Evolutionary conservation across 1,139 yeast genomes (phyloP).

Genomic region (Sugiyamaella sp.): DNA sequence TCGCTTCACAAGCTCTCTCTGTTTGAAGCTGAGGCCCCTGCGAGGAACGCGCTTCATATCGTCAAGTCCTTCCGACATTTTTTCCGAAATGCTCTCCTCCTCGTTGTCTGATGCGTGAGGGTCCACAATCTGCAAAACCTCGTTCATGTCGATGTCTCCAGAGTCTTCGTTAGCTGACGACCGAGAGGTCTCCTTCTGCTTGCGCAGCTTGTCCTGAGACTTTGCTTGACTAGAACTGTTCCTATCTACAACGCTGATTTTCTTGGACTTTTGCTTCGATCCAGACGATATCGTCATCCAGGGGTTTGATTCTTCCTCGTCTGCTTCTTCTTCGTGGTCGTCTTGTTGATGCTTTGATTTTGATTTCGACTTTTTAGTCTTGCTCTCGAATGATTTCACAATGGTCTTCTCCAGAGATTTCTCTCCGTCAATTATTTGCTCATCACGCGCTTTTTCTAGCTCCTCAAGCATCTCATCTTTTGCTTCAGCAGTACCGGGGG

Average conservation of each 20-base stretch:
- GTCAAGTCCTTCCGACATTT: conserved; percentile 39
- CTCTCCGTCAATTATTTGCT: conserved; percentile 58
- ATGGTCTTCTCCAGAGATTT: conserved; percentile 45
- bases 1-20: conserved; percentile 78
- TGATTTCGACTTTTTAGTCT: conserved; percentile 22
- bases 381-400: conserved; percentile 21
- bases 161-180: conserved; percentile 36
- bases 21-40: conserved; percentile 58
- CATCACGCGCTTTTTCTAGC: conserved; percentile 44
- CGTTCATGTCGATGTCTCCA: conserved; percentile 53
- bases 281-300: conserved; percentile 57
- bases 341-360: conserved; percentile 21
- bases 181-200: conserved; percentile 48
- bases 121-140: conserved; percentile 50
- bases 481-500: conserved; percentile 63
- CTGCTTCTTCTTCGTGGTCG: conserved; percentile 21
- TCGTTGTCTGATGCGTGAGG: conserved; percentile 42
- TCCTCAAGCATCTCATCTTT: conserved; percentile 48
- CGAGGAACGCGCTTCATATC: conserved; percentile 42
- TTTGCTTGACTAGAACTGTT: conserved; percentile 55
- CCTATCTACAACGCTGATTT: conserved; percentile 56
- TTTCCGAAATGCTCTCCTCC: conserved; percentile 38
- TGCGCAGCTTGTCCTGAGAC: conserved; percentile 53
- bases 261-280: conserved; percentile 23
- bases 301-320: conserved; percentile 53